A percentile compares a stretch with the other conserved stretches of the same genome.
Conservation (phyloP, 139 green algal species). For the Spirogloea muscicola region DNA sequence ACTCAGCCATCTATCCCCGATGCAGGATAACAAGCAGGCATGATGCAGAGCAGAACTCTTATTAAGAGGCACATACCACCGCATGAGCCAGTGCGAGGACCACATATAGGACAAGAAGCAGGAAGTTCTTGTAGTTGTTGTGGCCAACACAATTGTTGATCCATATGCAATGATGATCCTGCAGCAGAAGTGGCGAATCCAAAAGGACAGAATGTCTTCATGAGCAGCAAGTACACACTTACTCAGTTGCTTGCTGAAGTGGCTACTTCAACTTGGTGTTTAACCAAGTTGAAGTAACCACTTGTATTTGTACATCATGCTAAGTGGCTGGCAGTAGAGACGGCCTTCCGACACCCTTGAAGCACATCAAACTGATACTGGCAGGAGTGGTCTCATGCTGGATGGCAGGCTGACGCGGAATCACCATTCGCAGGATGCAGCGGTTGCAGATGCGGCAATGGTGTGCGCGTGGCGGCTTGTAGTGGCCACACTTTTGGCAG, state of each 20-base stretch:
- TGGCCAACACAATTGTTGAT: conserved; percentile 89
- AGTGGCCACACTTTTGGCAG: conserved; percentile 76
- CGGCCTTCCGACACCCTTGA: too few species aligned
- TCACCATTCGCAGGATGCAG: conserved; percentile 80
- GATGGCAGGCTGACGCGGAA: too few species aligned
- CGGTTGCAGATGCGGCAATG: conserved; percentile 81
- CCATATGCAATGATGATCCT: conserved; percentile 72
- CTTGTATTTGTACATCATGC: too few species aligned
- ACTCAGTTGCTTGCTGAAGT: too few species aligned
- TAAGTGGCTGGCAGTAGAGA: too few species aligned
- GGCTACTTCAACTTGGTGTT: too few species aligned
- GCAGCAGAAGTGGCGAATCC: too few species aligned
- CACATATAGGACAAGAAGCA: conserved; percentile 62
- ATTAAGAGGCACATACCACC: conserved; percentile 55
- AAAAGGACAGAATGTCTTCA: background rate
- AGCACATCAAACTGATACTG: too few species aligned
- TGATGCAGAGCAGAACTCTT: background rate
- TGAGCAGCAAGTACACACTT: conserved; percentile 8
- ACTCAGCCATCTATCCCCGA: too few species aligned
- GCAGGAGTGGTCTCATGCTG: too few species aligned
- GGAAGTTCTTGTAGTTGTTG: conserved; percentile 82
- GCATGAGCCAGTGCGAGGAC: conserved; percentile 58
- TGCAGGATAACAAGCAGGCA: conserved; percentile 11
- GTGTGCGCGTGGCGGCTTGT: conserved; percentile 79
- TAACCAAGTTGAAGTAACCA: too few species aligned